These are phyloP conservation scores for Petunia hybrid DNA, from an alignment of 305 asterid genomes.

Conservation along the genomic window DNA sequence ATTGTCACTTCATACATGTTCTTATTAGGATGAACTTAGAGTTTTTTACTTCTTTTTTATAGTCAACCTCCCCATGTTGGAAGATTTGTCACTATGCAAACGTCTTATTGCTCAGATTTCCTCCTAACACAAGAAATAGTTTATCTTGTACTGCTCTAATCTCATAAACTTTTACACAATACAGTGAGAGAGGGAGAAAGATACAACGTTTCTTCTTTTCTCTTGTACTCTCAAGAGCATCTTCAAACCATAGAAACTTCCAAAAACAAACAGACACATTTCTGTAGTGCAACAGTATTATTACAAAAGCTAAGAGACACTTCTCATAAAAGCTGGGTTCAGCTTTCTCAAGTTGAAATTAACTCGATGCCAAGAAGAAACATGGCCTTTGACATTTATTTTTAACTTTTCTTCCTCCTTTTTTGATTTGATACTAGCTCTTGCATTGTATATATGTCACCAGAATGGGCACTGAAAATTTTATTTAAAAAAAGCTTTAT, in stretches of 20 bases:
- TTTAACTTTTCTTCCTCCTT: too few species aligned
- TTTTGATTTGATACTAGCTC: too few species aligned
- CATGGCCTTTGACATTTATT: too few species aligned
- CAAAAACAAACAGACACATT: neutral
- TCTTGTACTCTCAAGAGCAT: neutral
- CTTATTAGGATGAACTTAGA: neutral
- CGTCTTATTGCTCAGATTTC: too few species aligned
- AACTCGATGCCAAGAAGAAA: neutral
- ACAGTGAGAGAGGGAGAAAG: neutral
- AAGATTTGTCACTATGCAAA: too few species aligned
- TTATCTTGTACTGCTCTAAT: neutral
- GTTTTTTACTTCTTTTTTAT: neutral
- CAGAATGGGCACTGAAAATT: too few species aligned
- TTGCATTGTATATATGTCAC: too few species aligned
- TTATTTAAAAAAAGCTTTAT: too few species aligned
- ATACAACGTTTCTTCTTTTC: too few species aligned
- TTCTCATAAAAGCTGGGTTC: neutral
- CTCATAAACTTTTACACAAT: neutral
- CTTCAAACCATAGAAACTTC: neutral
- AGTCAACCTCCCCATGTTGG: neutral
- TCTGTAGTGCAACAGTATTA: neutral
- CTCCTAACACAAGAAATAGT: too few species aligned
- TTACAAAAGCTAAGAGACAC: constrained; percentile 3
- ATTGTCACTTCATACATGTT: neutral
- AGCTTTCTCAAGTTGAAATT: neutral